Percentiles rank a stretch among this genome's conserved stretches.
Evolutionary conservation across 768 basidiomycete species (phyloP).

Genomic region (Dictyophora rubrovolvata): DNA sequence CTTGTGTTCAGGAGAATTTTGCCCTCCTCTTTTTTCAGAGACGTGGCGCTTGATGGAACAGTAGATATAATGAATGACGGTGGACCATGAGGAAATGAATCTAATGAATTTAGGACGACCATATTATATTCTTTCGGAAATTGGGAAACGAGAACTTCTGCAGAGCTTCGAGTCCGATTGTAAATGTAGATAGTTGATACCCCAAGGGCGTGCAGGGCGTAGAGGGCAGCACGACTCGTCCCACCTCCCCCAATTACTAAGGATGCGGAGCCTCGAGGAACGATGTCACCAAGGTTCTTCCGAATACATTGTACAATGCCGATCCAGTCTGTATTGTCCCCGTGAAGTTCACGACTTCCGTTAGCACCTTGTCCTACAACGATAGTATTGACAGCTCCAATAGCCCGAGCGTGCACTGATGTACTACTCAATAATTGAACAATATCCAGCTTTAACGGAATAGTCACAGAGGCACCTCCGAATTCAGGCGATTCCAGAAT

Average conservation of each 20-base stretch:
- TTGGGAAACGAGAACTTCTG: slow-evolving; percentile 50
- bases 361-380: slow-evolving; percentile 38
- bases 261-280: slow-evolving; percentile 36
- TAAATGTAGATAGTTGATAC: slow-evolving; percentile 68
- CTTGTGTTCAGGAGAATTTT: slow-evolving; percentile 44
- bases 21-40: slow-evolving; percentile 24
- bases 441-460: slow-evolving; percentile 88
- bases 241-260: slow-evolving; percentile 94
- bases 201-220: slow-evolving; percentile 66
- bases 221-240: slow-evolving; percentile 89
- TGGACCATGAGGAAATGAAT: slow-evolving; percentile 37
- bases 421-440: slow-evolving; percentile 74
- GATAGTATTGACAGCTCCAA: slow-evolving; percentile 95
- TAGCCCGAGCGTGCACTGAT: slow-evolving; percentile 69
- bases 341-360: slow-evolving; percentile 48
- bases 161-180: slow-evolving; percentile 76
- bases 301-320: slow-evolving; percentile 61
- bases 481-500: slow-evolving; percentile 61
- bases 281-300: slow-evolving; percentile 28
- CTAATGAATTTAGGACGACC: slow-evolving; percentile 48
- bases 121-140: slow-evolving; percentile 61
- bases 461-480: slow-evolving; percentile 94
- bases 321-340: slow-evolving; percentile 96
- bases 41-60: slow-evolving; percentile 63
- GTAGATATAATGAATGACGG: slow-evolving; percentile 82